phyloP scores from a whole-genome alignment of 352 stramenopile species.

The Plasmopara viticola region DNA sequence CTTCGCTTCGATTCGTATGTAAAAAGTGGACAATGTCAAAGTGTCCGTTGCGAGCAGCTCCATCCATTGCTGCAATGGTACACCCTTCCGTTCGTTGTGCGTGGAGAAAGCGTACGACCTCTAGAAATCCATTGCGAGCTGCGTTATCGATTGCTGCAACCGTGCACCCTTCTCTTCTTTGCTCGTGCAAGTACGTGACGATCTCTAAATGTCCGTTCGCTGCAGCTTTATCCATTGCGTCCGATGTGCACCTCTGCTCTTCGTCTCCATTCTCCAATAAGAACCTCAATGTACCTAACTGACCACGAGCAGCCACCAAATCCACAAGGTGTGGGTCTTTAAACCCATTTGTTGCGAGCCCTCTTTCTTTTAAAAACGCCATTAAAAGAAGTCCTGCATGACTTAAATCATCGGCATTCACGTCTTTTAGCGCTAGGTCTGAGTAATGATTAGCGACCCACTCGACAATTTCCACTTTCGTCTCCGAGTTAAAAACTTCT shows the following conservation, averaged over 20 bases:
- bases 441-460: conserved; percentile 19
- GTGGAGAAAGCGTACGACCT: conserved; percentile 31
- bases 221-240: conserved; percentile 33
- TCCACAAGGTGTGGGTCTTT: conserved; percentile 22
- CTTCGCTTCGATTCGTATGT: conserved; percentile 20
- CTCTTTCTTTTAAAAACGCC: conserved; percentile 9
- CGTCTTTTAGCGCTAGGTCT: conserved; percentile 9
- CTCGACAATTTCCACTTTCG: conserved; percentile 25
- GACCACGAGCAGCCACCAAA: conserved; percentile 21
- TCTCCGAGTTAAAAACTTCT: conserved; percentile 3
- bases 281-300: conserved; percentile 17
- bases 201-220: conserved; percentile 31
- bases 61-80: conserved; percentile 25
- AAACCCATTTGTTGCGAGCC: conserved; percentile 15
- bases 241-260: conserved; percentile 9
- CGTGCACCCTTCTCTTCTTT: conserved; percentile 26
- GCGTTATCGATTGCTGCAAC: conserved; percentile 34
- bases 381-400: conserved; percentile 16
- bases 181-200: conserved; percentile 26
- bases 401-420: conserved; percentile 28
- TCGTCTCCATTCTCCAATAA: conserved; percentile 9
- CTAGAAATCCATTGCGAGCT: conserved; percentile 27
- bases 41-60: conserved; percentile 21
- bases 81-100: conserved; percentile 19
- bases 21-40: conserved; percentile 23